Evolutionary conservation across 2,329 filamentous ascomycete species (phyloP), one percentile per base, ranked within the genome.

Genomic region (Colletotrichum gigasporum): DNA sequence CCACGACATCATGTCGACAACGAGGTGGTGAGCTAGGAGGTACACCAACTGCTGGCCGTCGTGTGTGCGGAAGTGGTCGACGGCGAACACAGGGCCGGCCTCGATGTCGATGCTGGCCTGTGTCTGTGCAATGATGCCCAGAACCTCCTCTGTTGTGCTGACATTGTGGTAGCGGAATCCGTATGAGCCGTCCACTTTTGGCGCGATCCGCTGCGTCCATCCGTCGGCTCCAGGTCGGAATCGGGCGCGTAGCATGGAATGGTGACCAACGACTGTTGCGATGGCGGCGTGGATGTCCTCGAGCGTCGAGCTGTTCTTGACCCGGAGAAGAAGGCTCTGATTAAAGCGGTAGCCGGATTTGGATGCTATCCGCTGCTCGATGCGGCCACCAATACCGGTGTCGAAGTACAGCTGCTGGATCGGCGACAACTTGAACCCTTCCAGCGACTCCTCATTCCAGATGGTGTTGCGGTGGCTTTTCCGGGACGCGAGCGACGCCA

Each of bases 371-470:
- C 77, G 70, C 12, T 72, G 68, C 24, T 72, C 71, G 10, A 69
- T 62, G 48, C 77, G 72, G 2, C 74, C 76, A 4, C 79, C 79
- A 71, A 83, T 80, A 2, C 75, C 71, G 0, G 82, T 83, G 65
- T 82, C 76, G 53, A 86, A 85, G 69, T 83, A 84, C 4, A 87
- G 74, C 57, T 82, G 80, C 71, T 87, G 84, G 80, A 86, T 86
- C 3, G 84, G 80, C 1, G 84, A 82, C 9, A 86, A 75, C 9
- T 80, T 79, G 66, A 84, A 86, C 30, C 64, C 74, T 18, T 79
- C 77, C 8, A 69, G 58, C 1, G 69, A 70, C 35, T 76, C 69
- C 22, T 77, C 79, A 30, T 72, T 74, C 68, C 75, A 74, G 16
- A 72, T 70, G 12, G 72, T 71, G 3, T 69, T 70, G 44, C 75